Conservation (phyloP, 2,329 filamentous ascomycete species). For the Aciculosporium take region DNA sequence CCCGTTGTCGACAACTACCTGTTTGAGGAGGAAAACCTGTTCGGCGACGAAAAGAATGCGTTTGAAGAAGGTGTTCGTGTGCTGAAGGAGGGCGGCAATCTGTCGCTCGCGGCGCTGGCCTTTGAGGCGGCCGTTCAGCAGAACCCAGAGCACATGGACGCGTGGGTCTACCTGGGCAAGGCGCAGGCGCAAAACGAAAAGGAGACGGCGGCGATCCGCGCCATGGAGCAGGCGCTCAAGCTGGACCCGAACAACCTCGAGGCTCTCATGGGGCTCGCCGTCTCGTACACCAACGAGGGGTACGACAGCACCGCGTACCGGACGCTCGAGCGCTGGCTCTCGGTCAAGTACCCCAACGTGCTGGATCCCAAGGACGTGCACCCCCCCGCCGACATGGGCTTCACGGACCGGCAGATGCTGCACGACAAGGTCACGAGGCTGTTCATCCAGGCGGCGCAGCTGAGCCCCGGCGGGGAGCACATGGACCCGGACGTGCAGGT, state of each 20-base stretch:
- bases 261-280: slow-evolving; percentile 86
- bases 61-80: slow-evolving; percentile 91
- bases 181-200: slow-evolving; percentile 98
- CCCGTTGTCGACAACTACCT: slow-evolving; percentile 78
- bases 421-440: slow-evolving; percentile 82
- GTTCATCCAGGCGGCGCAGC: slow-evolving; percentile 84
- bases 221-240: slow-evolving; percentile 79
- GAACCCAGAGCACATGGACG: slow-evolving; percentile 72
- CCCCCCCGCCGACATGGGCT: slow-evolving; percentile 70
- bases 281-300: slow-evolving; percentile 96
- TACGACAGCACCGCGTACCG: slow-evolving; percentile 96
- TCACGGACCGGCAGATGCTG: slow-evolving; percentile 80
- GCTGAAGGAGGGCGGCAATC: slow-evolving; percentile 83
- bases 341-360: slow-evolving; percentile 82
- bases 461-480: slow-evolving; percentile 80
- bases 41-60: slow-evolving; percentile 64
- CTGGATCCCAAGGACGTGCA: slow-evolving; percentile 59
- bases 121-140: slow-evolving; percentile 94
- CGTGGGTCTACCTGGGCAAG: slow-evolving; percentile 83
- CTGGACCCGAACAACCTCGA: slow-evolving; percentile 75
- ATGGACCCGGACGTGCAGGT: slow-evolving; percentile 99
- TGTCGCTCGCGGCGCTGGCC: slow-evolving; percentile 82
- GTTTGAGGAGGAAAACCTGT: slow-evolving; percentile 90
- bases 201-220: slow-evolving; percentile 87
- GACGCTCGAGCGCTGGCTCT: slow-evolving; percentile 90